These are phyloP conservation scores for Sphaerulina vaccinii DNA, from an alignment of 2,329 filamentous ascomycete species.

Conservation along the genomic window DNA sequence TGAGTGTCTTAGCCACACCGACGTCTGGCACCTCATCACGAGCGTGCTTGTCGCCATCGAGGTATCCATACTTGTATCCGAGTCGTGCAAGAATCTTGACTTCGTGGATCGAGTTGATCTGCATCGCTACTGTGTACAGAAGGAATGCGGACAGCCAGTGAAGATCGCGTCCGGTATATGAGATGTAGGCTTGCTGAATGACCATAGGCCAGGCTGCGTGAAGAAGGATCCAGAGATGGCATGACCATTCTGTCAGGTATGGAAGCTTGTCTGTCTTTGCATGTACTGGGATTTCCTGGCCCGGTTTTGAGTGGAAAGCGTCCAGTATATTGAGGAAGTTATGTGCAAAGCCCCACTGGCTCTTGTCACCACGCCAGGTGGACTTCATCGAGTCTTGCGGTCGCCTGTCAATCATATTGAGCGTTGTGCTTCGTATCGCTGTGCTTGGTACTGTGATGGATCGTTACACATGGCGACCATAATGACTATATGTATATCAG, in stretches of 20 bases:
- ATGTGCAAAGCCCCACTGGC: constrained; percentile 24
- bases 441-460: neutral
- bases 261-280: constrained; percentile 41
- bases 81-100: constrained; percentile 41
- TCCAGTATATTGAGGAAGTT: constrained; percentile 21
- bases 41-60: constrained; percentile 47
- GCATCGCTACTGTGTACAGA: constrained; percentile 43
- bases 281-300: constrained; percentile 18
- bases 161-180: constrained; percentile 37
- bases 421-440: neutral
- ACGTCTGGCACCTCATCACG: constrained; percentile 46
- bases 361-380: constrained; percentile 25
- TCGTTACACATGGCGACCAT: neutral
- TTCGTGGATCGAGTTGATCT: constrained; percentile 43
- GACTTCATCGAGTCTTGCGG: constrained; percentile 28
- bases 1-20: constrained; percentile 25
- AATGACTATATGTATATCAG: constrained; percentile 4
- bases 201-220: constrained; percentile 41
- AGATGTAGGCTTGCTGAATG: constrained; percentile 40
- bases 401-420: constrained; percentile 20
- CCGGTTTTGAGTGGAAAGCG: constrained; percentile 16
- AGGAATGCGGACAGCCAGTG: constrained; percentile 35
- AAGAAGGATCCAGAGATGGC: constrained; percentile 42
- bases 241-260: constrained; percentile 38
- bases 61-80: constrained; percentile 42